Base-by-base conservation (phyloP, 768 basidiomycete species). In the Agrocybe praecox region DNA sequence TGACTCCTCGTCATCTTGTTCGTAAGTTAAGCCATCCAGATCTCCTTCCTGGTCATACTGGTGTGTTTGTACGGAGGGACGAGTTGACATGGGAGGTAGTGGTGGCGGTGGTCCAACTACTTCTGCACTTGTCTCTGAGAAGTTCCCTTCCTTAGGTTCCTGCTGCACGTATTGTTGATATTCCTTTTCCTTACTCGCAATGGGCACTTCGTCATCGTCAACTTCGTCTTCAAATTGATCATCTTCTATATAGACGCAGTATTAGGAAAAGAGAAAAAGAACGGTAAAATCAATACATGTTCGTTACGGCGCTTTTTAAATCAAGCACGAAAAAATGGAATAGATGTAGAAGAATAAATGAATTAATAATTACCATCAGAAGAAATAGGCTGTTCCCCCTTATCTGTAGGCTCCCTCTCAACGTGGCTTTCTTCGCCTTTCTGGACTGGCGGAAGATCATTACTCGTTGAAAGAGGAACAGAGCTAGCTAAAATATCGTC, bases 341-440 rank as follows among this genome's bases (percentile, higher is more conserved):
- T 50, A 65, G 48, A 57, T 48, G 57, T 55, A 62, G 64, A 65
- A 54, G 55, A 42, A 46, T 26, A 11, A 42, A 42, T 40, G n/a
- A 52, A 36, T 69, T 56, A 70, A 66, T 67, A 71, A 72, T 74
- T 70, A 74, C 72, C 72, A 69, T 74, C 70, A 29, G 63, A 60
- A 29, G 59, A 50, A 5, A 14, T n/a, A 14, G 3, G n/a, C 14
- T 40, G 12, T 23, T 58, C 53, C 46, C 63, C 57, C 34, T 67
- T 60, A 19, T 33, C 53, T 23, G 60, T 57, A 29, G 58, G 49
- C 26, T 5, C 26, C 26, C 26, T 29, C 45, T 64, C 57, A 8
- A 34, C 40, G 4, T 42, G 32, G 21, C 42, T 42, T 42, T 52
- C 55, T 46, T 58, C 49, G 29, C 50, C 26, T 29, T 29, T 29